Base-by-base conservation (phyloP, 2,329 filamentous ascomycete genomes). In the Diplodia scrobiculata region DNA sequence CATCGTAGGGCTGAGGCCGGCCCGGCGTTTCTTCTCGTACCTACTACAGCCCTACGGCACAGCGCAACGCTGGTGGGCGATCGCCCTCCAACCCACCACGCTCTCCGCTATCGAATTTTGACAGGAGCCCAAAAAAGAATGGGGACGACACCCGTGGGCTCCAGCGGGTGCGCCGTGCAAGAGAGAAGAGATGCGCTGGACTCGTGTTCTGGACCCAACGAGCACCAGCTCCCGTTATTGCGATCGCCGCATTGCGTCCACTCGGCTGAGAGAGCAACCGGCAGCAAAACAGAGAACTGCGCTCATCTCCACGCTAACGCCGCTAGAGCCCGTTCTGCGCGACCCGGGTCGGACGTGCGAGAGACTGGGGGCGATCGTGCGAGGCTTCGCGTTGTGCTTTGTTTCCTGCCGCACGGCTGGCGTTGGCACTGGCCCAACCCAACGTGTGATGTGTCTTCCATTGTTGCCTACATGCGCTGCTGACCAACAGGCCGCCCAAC, bases 351-450 rank as follows among this genome's bases (percentile, higher is more conserved):
- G 58, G 41, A 50, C 58, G 58, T 50, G 58, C 41, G 41, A 36
- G 41, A 17, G 41, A 19, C 41, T n/a, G 41, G 7, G n/a, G 41
- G 45, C 41, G 58, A 62, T 62, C 41, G 45, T 50, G n/a, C 25
- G 48, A 62, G 58, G 58, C 58, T 62, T 62, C 58, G 58, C 58
- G 27, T 36, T 62, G 45, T 62, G 58, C 45, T 62, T 62, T 32
- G 27, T 50, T 62, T 36, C 45, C 48, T 25, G 58, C 58, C 25
- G 58, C 58, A 50, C 14, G 38, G 41, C 19, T 19, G 41, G 41
- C 41, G 41, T 45, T 19, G 27, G 32, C 17, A 5, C 17, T 7
- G 27, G 27, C 21, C 9, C 52, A 19, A 32, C 17, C 17, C 19
- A n/a, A 19, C 29, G 7, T 6, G 17, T 10, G 10, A 10, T n/a